Conservation (phyloP, 108 stramenopile genomes). For the Fistulifera pelliculosa region DNA sequence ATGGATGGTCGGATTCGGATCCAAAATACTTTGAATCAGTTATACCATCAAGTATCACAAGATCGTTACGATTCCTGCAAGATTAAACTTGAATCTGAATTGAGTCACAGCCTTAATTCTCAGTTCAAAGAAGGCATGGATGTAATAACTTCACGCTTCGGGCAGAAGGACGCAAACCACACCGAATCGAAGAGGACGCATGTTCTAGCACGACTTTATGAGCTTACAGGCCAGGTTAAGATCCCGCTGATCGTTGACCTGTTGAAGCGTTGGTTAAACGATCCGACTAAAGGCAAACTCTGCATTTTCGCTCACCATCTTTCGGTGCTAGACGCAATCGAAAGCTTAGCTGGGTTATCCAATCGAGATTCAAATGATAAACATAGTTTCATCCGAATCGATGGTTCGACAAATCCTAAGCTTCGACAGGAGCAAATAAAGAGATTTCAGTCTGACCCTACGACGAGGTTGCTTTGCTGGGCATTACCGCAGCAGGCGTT, state of each 20-base stretch:
- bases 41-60: not conserved
- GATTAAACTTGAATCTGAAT: not conserved
- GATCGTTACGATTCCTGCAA: not conserved
- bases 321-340: slow-evolving; percentile 79
- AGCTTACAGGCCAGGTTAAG: slow-evolving; percentile 77
- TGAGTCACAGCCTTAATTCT: not conserved
- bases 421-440: slow-evolving; percentile 88
- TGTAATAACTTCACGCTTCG: not conserved
- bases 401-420: slow-evolving; percentile 81
- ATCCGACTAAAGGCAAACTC: slow-evolving; percentile 80
- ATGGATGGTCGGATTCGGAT: not conserved
- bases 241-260: slow-evolving; percentile 53
- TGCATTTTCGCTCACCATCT: slow-evolving; percentile 97
- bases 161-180: not conserved
- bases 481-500: slow-evolving; percentile 95
- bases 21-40: not conserved
- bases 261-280: slow-evolving; percentile 59
- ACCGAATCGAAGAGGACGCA: slow-evolving; percentile 39
- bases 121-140: not conserved
- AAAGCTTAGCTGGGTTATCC: slow-evolving; percentile 33
- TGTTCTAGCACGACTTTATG: slow-evolving; percentile 77
- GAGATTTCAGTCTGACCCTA: slow-evolving; percentile 84
- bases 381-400: slow-evolving; percentile 82
- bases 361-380: slow-evolving; percentile 25
- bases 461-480: slow-evolving; percentile 79